phyloP scores from a whole-genome alignment of 106 monocot genomes.

The Chionographis japonica region DNA sequence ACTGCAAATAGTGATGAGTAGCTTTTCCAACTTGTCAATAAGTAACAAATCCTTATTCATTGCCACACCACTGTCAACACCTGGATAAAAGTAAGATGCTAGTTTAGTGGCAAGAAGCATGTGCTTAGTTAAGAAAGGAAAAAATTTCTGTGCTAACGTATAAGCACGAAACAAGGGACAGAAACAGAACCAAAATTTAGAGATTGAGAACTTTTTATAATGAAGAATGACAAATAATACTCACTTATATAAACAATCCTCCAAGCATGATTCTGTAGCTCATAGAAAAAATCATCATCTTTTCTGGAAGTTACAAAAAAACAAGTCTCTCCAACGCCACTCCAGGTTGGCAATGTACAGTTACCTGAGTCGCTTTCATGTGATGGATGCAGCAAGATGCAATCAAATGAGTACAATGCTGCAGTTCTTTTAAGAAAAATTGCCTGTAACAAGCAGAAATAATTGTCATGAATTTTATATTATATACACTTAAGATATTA shows the following conservation, averaged over 20 bases:
- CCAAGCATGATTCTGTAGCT: slow-evolving; percentile 30
- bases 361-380: slow-evolving; percentile 12
- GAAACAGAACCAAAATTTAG: not conserved
- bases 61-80: slow-evolving; percentile 12
- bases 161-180: not conserved
- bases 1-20: slow-evolving; percentile 47
- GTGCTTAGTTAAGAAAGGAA: not conserved
- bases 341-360: slow-evolving; percentile 15
- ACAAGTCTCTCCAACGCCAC: slow-evolving; percentile 18
- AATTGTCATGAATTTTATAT: not conserved
- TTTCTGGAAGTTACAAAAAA: slow-evolving; percentile 42
- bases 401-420: slow-evolving; percentile 23
- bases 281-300: slow-evolving; percentile 27
- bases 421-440: slow-evolving; percentile 26
- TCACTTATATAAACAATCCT: slow-evolving; percentile 32
- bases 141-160: not conserved
- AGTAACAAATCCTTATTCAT: slow-evolving; percentile 16
- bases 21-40: slow-evolving; percentile 47
- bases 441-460: slow-evolving; percentile 21
- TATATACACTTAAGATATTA: not conserved
- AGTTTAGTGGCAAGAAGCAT: not conserved
- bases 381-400: slow-evolving; percentile 15
- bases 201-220: not conserved
- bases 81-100: slow-evolving; percentile 23
- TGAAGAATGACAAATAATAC: not conserved